phyloP scores from a whole-genome alignment of 2,329 filamentous ascomycete genomes.

The Fusarium cyanostomum region DNA sequence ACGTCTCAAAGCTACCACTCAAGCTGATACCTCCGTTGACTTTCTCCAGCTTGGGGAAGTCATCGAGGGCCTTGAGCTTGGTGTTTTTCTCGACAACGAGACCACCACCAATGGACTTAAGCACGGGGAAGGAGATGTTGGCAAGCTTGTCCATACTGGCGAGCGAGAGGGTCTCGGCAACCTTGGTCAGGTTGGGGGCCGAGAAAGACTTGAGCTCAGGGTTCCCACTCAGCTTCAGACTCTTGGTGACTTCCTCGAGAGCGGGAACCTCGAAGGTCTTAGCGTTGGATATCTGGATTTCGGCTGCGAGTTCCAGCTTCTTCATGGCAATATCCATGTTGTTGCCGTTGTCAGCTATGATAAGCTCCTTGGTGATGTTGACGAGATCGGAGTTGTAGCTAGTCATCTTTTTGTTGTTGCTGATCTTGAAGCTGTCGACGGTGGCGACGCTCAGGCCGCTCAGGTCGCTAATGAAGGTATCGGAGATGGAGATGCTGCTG shows the following conservation, averaged over 20 bases:
- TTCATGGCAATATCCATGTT: slow-evolving; percentile 77
- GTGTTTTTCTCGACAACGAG: slow-evolving; percentile 94
- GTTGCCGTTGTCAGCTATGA: slow-evolving; percentile 82
- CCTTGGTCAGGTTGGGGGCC: slow-evolving; percentile 75
- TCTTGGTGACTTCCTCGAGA: slow-evolving; percentile 77
- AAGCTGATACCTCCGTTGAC: slow-evolving; percentile 86
- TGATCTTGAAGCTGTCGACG: slow-evolving; percentile 80
- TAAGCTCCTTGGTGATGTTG: slow-evolving; percentile 76
- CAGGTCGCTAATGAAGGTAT: slow-evolving; percentile 84
- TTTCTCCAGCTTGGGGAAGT: slow-evolving; percentile 73
- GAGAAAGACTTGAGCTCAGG: slow-evolving; percentile 66
- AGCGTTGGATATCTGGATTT: slow-evolving; percentile 74
- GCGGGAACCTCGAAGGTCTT: slow-evolving; percentile 77
- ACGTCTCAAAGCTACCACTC: slow-evolving; percentile 85
- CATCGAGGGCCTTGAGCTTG: slow-evolving; percentile 68
- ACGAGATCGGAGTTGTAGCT: slow-evolving; percentile 79
- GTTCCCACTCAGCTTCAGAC: slow-evolving; percentile 87
- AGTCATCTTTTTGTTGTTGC: slow-evolving; percentile 87
- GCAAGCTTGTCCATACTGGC: slow-evolving; percentile 68
- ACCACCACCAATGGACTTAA: slow-evolving; percentile 78
- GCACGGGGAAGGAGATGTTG: slow-evolving; percentile 79
- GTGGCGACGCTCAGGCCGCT: slow-evolving; percentile 81
- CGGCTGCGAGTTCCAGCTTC: slow-evolving; percentile 71
- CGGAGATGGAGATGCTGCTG: slow-evolving; percentile 76
- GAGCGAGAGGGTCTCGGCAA: slow-evolving; percentile 67